A percentile compares a stretch with the other conserved stretches of the same genome.
Conservation (phyloP, 1,284 basidiomycete species). For the Leccinum huronense region DNA sequence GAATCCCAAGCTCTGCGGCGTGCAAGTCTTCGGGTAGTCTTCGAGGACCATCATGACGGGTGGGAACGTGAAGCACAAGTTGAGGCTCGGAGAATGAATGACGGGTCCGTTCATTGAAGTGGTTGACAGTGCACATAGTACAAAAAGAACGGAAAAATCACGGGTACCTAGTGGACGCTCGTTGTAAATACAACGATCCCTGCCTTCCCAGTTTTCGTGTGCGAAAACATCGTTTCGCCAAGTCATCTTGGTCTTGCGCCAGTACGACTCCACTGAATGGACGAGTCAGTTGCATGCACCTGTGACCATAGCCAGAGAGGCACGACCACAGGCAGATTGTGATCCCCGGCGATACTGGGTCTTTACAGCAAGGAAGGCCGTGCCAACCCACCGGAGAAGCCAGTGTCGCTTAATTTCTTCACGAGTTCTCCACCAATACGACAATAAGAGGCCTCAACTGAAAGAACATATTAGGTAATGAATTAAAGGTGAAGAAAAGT, state of each 20-base stretch:
- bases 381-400: constrained; percentile 93
- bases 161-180: constrained; percentile 62
- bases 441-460: constrained; percentile 15
- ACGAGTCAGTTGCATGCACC: not conserved
- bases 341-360: constrained; percentile 35
- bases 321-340: constrained; percentile 17
- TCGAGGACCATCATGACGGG: no score
- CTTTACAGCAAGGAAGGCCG: constrained; percentile 56
- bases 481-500: not conserved
- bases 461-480: not conserved
- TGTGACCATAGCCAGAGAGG: no score
- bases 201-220: constrained; percentile 89
- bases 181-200: constrained; percentile 72
- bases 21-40: no score
- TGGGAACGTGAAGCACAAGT: no score
- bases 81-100: no score
- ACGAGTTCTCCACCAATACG: constrained; percentile 24
- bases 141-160: not conserved
- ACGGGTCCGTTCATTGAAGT: no score
- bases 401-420: constrained; percentile 31
- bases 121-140: no score
- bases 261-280: constrained; percentile 35
- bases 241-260: constrained; percentile 52
- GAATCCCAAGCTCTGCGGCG: no score
- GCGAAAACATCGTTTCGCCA: constrained; percentile 92